Conservation (phyloP, 495 filamentous ascomycete species). For the Polyplosphaeria fusca region DNA sequence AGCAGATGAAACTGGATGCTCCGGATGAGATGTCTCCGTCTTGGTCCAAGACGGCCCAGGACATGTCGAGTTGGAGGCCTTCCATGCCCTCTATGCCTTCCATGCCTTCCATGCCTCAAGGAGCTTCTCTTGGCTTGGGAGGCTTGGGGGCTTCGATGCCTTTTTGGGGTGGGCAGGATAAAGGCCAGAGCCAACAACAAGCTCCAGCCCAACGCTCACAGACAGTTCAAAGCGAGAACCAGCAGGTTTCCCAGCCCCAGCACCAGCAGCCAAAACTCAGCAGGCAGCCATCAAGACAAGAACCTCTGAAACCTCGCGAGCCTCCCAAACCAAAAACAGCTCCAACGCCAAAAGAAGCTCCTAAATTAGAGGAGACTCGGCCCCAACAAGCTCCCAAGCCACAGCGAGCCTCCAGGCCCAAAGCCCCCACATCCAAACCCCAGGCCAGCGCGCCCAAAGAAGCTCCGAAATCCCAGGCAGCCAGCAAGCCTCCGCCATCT, state of each 20-base stretch:
- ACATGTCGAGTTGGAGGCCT: not conserved
- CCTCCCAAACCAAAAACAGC: not conserved
- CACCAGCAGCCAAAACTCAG: not conserved
- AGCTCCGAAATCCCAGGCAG: not conserved
- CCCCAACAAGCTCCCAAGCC: not conserved
- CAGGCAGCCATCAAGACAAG: not conserved
- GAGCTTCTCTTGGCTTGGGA: not conserved
- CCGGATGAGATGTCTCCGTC: not conserved
- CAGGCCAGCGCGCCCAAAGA: not conserved
- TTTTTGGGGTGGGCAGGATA: not conserved
- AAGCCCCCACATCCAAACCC: not conserved
- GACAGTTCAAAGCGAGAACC: not conserved
- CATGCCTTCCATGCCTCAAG: slow-evolving; percentile 1
- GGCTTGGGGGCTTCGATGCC: slow-evolving; percentile 1
- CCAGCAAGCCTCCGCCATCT: not conserved
- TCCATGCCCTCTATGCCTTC: not conserved
- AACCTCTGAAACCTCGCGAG: not conserved
- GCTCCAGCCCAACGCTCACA: not conserved
- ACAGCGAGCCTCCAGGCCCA: not conserved
- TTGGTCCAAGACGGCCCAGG: not conserved
- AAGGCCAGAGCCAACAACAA: not conserved
- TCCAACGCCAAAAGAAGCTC: slow-evolving; percentile 1
- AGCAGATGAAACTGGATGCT: slow-evolving; percentile 12
- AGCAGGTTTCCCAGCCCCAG: not conserved
- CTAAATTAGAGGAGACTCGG: not conserved